Percentiles rank a stretch among this genome's conserved stretches.
phyloP scores from a whole-genome alignment of 176 grass and related monocot genomes.

The Avena insularis region DNA sequence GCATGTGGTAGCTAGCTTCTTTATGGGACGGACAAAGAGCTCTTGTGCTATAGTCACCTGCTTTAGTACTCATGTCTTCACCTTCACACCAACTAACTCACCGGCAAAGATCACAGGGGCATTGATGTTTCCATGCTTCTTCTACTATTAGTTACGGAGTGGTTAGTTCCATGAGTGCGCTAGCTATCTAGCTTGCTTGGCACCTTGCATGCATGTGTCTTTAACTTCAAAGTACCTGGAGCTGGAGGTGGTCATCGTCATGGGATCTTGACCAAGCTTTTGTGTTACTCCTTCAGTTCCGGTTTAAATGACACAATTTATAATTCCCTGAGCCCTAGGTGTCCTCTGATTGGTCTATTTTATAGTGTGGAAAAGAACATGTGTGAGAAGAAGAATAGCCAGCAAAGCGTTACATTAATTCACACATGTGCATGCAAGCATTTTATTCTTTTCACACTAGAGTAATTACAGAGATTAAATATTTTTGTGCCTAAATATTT shows the following conservation, averaged over 20 bases:
- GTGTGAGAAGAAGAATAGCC: too few relatives aligned
- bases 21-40: constrained; percentile 2
- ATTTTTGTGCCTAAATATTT: too few relatives aligned
- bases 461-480: too few relatives aligned
- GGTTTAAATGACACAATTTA: too few relatives aligned
- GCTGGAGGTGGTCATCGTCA: background rate
- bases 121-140: constrained; percentile 27
- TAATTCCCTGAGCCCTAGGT: too few relatives aligned
- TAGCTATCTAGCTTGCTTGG: background rate
- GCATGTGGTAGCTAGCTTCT: constrained; percentile 21
- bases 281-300: too few relatives aligned
- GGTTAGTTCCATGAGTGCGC: background rate
- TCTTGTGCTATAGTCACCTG: background rate
- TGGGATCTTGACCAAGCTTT: constrained; percentile 50
- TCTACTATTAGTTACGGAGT: background rate
- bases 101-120: constrained; percentile 36
- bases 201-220: constrained; percentile 1
- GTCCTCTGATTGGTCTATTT: too few relatives aligned
- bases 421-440: too few relatives aligned
- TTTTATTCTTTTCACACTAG: too few relatives aligned
- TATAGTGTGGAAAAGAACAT: too few relatives aligned
- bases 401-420: too few relatives aligned
- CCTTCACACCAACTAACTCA: constrained; percentile 27
- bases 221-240: constrained; percentile 13
- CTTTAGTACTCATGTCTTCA: constrained; percentile 44